Base-by-base conservation (phyloP, 163 green algal species). In the Smithsoniella earleae region DNA sequence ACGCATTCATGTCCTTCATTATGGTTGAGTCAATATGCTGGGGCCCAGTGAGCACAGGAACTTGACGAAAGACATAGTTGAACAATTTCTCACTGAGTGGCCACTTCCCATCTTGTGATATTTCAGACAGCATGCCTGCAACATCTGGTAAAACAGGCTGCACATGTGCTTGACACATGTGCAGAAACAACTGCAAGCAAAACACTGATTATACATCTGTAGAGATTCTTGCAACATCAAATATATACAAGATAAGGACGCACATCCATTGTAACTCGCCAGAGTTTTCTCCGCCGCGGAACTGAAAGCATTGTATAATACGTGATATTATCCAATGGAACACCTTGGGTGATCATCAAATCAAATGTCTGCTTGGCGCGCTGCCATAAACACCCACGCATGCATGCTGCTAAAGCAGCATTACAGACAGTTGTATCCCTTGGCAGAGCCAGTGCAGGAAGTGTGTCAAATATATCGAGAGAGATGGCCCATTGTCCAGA, bases 1-100 rank as follows among this genome's bases (percentile, higher is more conserved):
- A 69, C 43, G 58, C 58, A 69, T 69, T 69, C 58, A 69, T 43
- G 25, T 69, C 58, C 25, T 69, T 69, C 58, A 69, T 69, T 8
- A 43, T 34, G 40, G 58, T 31, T 25, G 58, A 40, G 58, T 69
- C 58, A 13, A 69, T 69, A 33, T 69, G 58, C 58, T 69, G 58
- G 4, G 58, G 58, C 25, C 34, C 58, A 5, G 34, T 31, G 30
- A 69, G 27, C 28, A 33, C 27, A 1, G 27, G 58, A 3, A 69
- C 58, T 25, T 69, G 58, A 10, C 58, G 20, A 13, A 69, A 69
- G n/a, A 69, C 58, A 69, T 38, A 69, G 58, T 69, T 69, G 25
- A 69, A 69, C 3, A 69, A 33, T 31, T 69, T 69, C 58, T 69
- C 58, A 43, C 58, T 34, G 6, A 69, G 25, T 4, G 58, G n/a